Evolutionary conservation across 495 filamentous ascomycete genomes (phyloP), one percentile per base, ranked within the genome.

Genomic region (Melanomma pulvis-pyrius): DNA sequence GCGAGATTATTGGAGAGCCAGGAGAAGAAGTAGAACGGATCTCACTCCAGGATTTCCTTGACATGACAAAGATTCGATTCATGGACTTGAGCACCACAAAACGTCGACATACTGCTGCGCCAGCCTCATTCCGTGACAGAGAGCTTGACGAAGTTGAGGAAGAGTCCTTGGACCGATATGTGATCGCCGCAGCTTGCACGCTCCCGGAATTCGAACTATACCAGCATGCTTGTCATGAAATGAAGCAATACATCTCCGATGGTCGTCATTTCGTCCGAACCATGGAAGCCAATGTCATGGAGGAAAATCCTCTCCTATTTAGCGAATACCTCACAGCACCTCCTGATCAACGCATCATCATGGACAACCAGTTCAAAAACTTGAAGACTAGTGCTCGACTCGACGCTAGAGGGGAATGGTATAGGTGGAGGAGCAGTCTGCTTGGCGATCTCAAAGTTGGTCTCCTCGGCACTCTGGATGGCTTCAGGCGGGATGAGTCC

Each of bases 361-460:
- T 98, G 89, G 93, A 98, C 77, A 93, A 90, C 63, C 94, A 98
- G 74, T 93, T 98, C 78, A 93, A 93, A 74, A 96, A 96, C 65
- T 88, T 96, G 72, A 97, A 97, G 79, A 96, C 91, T 0, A 88
- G 97, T 74, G 90, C 96, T 2, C 81, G 96, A 44, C 81, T 96
- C 5, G 82, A 91, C 13, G 97, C 93, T 79, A 96, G 96, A 74
- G 91, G 86, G 39, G 93, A 92, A 76, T 98, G 96, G 96, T 98
- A 98, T 74, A 88, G 92, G 73, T 98, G 96, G 96, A 90, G 96
- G 32, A 92, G 90, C 86, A 91, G 92, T 69, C 84, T 97, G 26
- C 86, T 97, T 13, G 87, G 90, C 24, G 92, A 90, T 5, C 81
- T 98, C 21, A 90, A 88, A 72, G 86, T 91, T 64, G 91, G 89